Base-by-base conservation (phyloP, 1,139 yeast species). In the Kluyveromyces marxianus region DNA sequence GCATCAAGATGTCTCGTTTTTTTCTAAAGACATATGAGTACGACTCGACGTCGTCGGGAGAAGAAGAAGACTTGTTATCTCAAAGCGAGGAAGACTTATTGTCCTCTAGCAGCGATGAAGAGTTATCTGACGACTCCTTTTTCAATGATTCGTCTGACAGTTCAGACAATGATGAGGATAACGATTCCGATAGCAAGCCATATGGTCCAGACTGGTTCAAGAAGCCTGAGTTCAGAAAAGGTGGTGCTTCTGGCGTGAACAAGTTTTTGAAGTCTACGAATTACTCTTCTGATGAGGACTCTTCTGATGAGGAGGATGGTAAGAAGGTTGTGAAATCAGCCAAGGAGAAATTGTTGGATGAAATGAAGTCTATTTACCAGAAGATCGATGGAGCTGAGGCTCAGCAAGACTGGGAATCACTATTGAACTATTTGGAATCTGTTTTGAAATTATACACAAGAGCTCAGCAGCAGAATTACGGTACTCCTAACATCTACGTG, bases 301-400 rank as follows among this genome's bases (percentile, higher is more conserved):
- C 76, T 41, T 85, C 79, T 51, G 87, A 81, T 50, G 76, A 71
- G 45, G 43, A 40, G 2, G 87, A 81, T 51, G 82, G 79, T 54
- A 83, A 82, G 66, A 85, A 83, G 60, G 88, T 89, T 42, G 97
- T 92, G 57, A 90, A 86, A 69, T 81, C 94, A 50, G 96, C 97
- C 48, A 88, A 85, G 70, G 97, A 90, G 56, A 94, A 90, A 70
- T 75, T 90, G 52, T 66, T 88, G 55, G 97, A 89, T 64, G 98
- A 92, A 67, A 77, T 92, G 71, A 83, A 79, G 57, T 74, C 74
- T 34, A 69, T 79, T 37, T 77, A 83, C 58, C 84, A 79, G 60
- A 73, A 79, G 49, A 78, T 89, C 59, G 92, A 84, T 59, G 77
- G 75, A 54, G 83, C 81, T 50, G 84, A 75, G 67, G 77, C 77